These are phyloP conservation scores for Backusella liffmaniae DNA, from an alignment of 192 early-diverging fungal genomes.

Conservation along the genomic window DNA sequence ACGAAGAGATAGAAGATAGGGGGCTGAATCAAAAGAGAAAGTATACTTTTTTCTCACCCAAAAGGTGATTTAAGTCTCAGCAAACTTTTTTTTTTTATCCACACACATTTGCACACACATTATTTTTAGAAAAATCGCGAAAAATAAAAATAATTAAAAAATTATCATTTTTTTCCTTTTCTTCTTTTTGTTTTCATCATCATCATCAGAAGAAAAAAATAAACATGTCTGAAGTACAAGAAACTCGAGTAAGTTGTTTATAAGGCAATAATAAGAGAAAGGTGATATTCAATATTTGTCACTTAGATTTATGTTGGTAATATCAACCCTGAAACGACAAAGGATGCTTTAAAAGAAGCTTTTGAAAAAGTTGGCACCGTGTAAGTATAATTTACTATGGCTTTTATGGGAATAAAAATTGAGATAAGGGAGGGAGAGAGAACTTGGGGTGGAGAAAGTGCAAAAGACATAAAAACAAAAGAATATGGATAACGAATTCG, in stretches of 20 bases:
- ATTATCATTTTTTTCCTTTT: neutral
- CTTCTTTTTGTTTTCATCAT: neutral
- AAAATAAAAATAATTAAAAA: neutral
- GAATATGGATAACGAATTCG: neutral
- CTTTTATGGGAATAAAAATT: neutral
- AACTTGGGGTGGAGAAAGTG: neutral
- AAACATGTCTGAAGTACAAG: neutral
- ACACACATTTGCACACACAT: neutral
- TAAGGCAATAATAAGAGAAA: neutral
- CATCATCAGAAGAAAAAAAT: neutral
- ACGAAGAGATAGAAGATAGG: neutral
- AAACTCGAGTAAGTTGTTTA: neutral
- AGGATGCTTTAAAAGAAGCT: neutral
- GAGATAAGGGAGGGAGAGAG: neutral
- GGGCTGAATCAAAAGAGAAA: neutral
- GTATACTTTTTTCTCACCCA: neutral
- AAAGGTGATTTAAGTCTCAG: neutral
- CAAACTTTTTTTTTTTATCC: neutral
- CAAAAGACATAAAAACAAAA: neutral
- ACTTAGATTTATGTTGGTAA: conserved; percentile 5
- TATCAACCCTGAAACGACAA: conserved; percentile 1
- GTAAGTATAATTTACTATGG: neutral
- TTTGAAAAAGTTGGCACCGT: neutral
- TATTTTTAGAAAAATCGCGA: neutral
- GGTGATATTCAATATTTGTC: neutral